Evolutionary conservation across 257 asterid species (phyloP), one percentile per base, ranked within the genome.

Genomic region (Vinca minor): DNA sequence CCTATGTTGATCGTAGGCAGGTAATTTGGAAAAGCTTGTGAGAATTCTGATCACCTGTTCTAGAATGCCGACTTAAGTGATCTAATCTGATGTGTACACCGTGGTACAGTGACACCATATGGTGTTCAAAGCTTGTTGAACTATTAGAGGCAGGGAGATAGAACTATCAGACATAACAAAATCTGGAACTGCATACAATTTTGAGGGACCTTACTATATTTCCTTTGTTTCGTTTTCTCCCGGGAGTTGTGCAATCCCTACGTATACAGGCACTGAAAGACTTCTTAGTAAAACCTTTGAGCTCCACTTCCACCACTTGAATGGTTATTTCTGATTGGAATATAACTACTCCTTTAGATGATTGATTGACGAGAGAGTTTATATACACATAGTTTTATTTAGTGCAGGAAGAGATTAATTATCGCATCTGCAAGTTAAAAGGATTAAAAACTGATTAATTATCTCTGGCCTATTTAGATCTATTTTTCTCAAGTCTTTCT

Each of bases 31-130:
- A 42, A 28, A 5, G n/a, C 23, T 7, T 59, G 29, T 38, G 35
- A 52, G 62, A 49, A 52, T 18, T 42, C 56, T 18, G 54, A 25
- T 65, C 41, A 31, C 42, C 67, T 45, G 41, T 17, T 44, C 35
- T 41, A 31, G n/a, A n/a, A n/a, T n/a, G n/a, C n/a, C n/a, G n/a
- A n/a, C n/a, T n/a, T n/a, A n/a, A n/a, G n/a, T n/a, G n/a, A n/a
- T n/a, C n/a, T n/a, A n/a, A n/a, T n/a, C n/a, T n/a, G n/a, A n/a
- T n/a, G n/a, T n/a, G n/a, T n/a, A n/a, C n/a, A n/a, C n/a, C n/a
- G n/a, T n/a, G n/a, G n/a, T n/a, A n/a, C n/a, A n/a, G n/a, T n/a
- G n/a, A n/a, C n/a, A n/a, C n/a, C n/a, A 47, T 4, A 10, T 47
- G 36, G 41, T 34, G 34, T 5, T 64, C 23, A 35, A 47, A 35